Percentiles rank a stretch among this genome's conserved stretches.
Evolutionary conservation across 345 rosid genomes (phyloP).

Genomic region (Diplotaxis tenuifolia): DNA sequence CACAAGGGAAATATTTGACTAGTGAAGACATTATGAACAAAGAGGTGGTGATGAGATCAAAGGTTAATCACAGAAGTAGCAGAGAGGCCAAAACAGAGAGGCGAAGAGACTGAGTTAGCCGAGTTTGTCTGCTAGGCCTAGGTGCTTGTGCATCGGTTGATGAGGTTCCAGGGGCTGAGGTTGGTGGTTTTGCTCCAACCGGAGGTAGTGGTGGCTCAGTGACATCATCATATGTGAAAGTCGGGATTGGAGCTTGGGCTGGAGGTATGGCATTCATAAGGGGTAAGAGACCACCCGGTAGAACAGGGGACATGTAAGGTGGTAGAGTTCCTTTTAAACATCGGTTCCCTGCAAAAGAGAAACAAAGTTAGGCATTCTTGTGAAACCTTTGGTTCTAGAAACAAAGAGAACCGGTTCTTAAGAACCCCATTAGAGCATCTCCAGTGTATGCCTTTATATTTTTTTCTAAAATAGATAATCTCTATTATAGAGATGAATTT

Average conservation of each 20-base stretch:
- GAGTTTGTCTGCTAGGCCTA: not conserved
- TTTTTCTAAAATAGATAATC: too few species aligned
- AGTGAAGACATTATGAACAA: not conserved
- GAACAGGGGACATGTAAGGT: constrained; percentile 47
- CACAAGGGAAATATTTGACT: not conserved
- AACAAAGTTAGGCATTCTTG: not conserved
- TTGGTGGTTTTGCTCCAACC: not conserved
- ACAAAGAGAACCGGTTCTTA: too few species aligned
- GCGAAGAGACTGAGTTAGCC: not conserved
- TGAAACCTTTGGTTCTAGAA: not conserved
- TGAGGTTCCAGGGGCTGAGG: not conserved
- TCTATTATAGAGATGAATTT: too few species aligned
- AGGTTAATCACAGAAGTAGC: not conserved
- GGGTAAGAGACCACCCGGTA: constrained; percentile 42
- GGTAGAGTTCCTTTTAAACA: constrained; percentile 44
- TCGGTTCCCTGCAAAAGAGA: constrained; percentile 47
- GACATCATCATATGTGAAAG: constrained; percentile 45
- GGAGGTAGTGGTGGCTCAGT: not conserved
- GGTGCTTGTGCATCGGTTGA: not conserved
- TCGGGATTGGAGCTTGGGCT: constrained; percentile 51
- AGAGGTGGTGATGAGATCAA: not conserved
- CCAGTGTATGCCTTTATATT: too few species aligned
- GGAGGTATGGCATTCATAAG: constrained; percentile 42
- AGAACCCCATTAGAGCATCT: too few species aligned
- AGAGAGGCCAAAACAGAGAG: not conserved